Base-by-base conservation (phyloP, 352 stramenopile genomes). In the Globisporangium uncinulatum region DNA sequence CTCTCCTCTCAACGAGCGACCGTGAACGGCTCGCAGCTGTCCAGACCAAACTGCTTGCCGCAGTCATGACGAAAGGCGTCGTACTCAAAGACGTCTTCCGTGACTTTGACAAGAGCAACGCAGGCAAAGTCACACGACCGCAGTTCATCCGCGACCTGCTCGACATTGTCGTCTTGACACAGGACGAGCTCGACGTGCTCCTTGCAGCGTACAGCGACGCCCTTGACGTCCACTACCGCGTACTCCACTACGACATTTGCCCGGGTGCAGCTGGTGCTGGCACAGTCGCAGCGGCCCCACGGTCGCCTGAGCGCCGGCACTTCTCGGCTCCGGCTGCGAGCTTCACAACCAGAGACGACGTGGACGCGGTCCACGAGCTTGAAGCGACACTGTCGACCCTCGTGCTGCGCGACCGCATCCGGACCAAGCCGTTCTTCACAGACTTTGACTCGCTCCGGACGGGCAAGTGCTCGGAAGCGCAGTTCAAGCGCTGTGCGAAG, bases 41-140 rank as follows among this genome's bases (percentile, higher is more conserved):
- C 0, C 87, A 83, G 62, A 63, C 65, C 32, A 88, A 89, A 54
- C 63, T 94, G 1, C 55, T 79, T 0, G 62, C 72, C 11, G 79
- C 84, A 0, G 75, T 90, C n/a, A 76, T 79, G 57, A 83, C 73
- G 63, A 91, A 90, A 54, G 84, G 84, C 9, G 76, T 94, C 45
- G 79, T 94, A n/a, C 61, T 94, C 8, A 94, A 94, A 56, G 83
- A 93, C 48, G 83, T 94, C 0, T 94, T 94, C 54, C 84, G 83
- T 45, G 84, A 94, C 57, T 94, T 94, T 21, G 83, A 94, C 52
- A 73, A 78, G 46, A 92, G 74, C 65, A 92, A 94, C 51, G 80
- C 81, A 11, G 84, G 84, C 29, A 90, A 90, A 55, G 84, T 94
- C 32, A 92, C 83, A 6, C 86, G 86, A 47, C 43, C 83, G 9